Base-by-base conservation (phyloP, 371 early-diverging fungal species). In the Mucor mucedo region DNA sequence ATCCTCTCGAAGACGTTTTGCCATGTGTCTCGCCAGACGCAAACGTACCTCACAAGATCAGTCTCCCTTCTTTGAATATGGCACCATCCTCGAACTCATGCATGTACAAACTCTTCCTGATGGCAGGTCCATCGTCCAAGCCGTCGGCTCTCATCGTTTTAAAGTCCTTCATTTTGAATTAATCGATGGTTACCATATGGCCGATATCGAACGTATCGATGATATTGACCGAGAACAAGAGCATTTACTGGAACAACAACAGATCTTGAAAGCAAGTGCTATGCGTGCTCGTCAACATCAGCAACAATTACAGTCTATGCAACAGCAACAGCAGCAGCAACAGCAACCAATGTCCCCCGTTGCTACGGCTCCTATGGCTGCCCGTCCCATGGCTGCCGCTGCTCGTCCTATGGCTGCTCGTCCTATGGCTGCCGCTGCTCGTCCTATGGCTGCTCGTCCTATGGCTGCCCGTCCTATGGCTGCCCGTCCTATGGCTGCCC, bases 1-100 rank as follows among this genome's bases (percentile, higher is more conserved):
- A 49, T 79, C 84, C 13, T 68, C 73, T 32, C 70, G 78, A 50
- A 73, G 74, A 28, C 60, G 80, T 38, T 87, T 88, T 66, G 89
- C 86, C 6, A 85, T 90, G 80, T 88, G 87, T 41, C 59, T 87
- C 8, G 55, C 58, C 0, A 29, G 55, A 4, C 44, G 70, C 27
- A 50, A 62, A 41, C 44, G 54, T n/a, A 48, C 9, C n/a, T 56
- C 58, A 7, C 67, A 63, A 10, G 45, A 62, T 0, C 65, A 61
- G 29, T 58, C 69, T 4, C 74, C 72, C 0, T 80, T 71, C 45
- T 62, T 68, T 16, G 71, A 68, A 10, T 77, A 70, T 29, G 85
- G 85, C 4, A 85, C 82, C 3, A 85, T 85, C 73, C 35, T 84
- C 13, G 77, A 79, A 50, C 58, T 81, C 13, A 61, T 65, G 33